Percentiles rank a stretch among this genome's conserved stretches.
These are phyloP conservation scores for Melampsora larici-populina DNA, from an alignment of 1,284 basidiomycete genomes.

Conservation along the genomic window DNA sequence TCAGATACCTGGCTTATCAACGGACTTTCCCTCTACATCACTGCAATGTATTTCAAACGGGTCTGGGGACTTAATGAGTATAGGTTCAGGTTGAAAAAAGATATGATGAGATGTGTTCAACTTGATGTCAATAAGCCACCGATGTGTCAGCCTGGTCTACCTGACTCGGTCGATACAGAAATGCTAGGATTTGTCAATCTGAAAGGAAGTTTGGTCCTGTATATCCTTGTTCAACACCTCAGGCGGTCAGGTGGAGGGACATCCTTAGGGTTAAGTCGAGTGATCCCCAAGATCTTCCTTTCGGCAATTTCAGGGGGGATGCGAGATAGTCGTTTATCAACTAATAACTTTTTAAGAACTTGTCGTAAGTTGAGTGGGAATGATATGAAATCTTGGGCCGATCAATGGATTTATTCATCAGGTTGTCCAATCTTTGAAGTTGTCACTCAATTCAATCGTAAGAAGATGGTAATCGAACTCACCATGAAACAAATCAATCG, in stretches of 20 bases:
- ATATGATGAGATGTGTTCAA: conserved; percentile 87
- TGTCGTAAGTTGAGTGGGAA: conserved; percentile 80
- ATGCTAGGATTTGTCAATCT: conserved; percentile 73
- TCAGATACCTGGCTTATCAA: conserved; percentile 95
- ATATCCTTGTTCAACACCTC: conserved; percentile 88
- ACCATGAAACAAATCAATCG: conserved; percentile 84
- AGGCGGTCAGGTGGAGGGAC: conserved; percentile 79
- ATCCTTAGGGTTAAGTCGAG: conserved; percentile 85
- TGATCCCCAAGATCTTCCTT: conserved; percentile 90
- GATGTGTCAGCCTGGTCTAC: conserved; percentile 83
- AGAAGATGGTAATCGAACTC: conserved; percentile 97
- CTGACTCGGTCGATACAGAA: conserved; percentile 52
- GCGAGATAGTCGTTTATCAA: conserved; percentile 64
- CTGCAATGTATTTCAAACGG: conserved; percentile 79
- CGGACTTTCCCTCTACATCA: conserved; percentile 85
- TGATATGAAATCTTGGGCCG: conserved; percentile 73
- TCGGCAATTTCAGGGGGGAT: conserved; percentile 90
- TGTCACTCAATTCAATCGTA: conserved; percentile 87
- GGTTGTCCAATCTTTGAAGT: conserved; percentile 90
- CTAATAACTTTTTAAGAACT: conserved; percentile 81
- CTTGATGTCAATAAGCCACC: conserved; percentile 87
- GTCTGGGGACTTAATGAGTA: conserved; percentile 96
- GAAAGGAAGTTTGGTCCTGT: conserved; percentile 89
- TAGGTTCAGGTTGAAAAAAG: conserved; percentile 88
- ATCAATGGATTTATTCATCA: conserved; percentile 98